These are phyloP conservation scores for Penicillium sp. DNA, from an alignment of 2,329 filamentous ascomycete genomes.

Conservation along the genomic window DNA sequence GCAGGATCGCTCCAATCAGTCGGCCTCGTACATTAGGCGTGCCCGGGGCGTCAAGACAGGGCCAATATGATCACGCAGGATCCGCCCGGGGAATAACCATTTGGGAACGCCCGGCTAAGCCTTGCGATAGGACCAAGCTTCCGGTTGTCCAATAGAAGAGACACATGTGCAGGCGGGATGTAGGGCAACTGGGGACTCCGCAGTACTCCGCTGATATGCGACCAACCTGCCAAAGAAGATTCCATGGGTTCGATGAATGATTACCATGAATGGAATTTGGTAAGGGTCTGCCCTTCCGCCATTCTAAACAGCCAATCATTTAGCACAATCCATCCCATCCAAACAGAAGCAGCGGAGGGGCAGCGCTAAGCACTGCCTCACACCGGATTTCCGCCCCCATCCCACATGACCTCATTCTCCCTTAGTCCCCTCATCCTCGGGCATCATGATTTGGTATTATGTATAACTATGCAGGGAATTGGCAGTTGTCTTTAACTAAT, in stretches of 20 bases:
- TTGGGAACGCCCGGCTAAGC: background rate
- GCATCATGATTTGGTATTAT: too few relatives aligned
- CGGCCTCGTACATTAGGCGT: background rate
- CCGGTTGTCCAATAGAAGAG: too few relatives aligned
- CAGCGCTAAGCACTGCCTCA: background rate
- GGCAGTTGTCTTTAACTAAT: too few relatives aligned
- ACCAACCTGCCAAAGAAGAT: background rate
- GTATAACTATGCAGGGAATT: too few relatives aligned
- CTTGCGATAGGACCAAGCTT: background rate
- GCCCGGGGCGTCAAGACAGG: background rate
- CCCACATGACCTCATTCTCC: background rate
- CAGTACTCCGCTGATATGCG: background rate
- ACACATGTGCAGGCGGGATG: background rate
- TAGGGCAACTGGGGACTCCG: background rate
- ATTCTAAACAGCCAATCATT: too few relatives aligned
- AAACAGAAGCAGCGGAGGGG: background rate
- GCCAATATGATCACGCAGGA: too few relatives aligned
- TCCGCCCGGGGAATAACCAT: too few relatives aligned
- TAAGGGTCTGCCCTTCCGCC: background rate
- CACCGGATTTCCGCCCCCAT: background rate
- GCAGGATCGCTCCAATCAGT: background rate
- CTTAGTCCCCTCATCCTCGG: too few relatives aligned
- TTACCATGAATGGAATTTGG: background rate
- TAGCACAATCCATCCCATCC: too few relatives aligned
- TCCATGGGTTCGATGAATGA: background rate